Conservation (phyloP, 2,329 filamentous ascomycete genomes). For the Arthrobotrys conoides region DNA sequence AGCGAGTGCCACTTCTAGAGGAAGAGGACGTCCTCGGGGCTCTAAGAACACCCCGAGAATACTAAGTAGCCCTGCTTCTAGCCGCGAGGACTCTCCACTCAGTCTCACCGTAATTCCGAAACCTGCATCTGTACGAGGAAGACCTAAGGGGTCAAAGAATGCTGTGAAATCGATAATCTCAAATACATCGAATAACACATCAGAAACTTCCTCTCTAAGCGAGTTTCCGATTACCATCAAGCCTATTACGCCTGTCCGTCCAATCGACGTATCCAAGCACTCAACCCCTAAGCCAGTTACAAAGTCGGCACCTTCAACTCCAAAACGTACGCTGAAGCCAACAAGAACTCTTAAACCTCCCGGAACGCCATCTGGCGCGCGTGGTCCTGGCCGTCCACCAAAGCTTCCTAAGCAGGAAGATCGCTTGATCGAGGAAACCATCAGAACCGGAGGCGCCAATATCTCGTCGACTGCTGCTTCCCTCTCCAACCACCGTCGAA, state of each 20-base stretch:
- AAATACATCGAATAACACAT: constrained; percentile 7
- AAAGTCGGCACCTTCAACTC: background rate
- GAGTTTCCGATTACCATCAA: background rate
- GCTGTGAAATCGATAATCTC: constrained; percentile 19
- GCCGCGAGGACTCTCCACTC: constrained; percentile 24
- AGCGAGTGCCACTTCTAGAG: constrained; percentile 49
- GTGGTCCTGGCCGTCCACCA: constrained; percentile 54
- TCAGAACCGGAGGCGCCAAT: constrained; percentile 39
- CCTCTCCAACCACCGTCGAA: constrained; percentile 23
- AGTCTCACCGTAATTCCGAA: constrained; percentile 5
- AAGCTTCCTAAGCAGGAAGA: constrained; percentile 35
- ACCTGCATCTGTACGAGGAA: constrained; percentile 29
- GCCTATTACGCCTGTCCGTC: background rate
- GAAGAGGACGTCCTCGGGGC: constrained; percentile 49
- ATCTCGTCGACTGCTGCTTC: background rate
- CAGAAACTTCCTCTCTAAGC: constrained; percentile 25
- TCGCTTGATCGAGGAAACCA: constrained; percentile 45
- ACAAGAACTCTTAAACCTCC: constrained; percentile 42
- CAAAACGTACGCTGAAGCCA: constrained; percentile 22
- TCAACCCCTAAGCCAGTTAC: background rate
- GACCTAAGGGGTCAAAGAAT: constrained; percentile 50
- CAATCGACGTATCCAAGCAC: background rate
- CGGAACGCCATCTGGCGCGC: constrained; percentile 40
- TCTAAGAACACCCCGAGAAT: constrained; percentile 29
- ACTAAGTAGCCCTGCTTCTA: constrained; percentile 26